phyloP scores from a whole-genome alignment of 2,329 filamentous ascomycete species.

The Trichoderma sp. region DNA sequence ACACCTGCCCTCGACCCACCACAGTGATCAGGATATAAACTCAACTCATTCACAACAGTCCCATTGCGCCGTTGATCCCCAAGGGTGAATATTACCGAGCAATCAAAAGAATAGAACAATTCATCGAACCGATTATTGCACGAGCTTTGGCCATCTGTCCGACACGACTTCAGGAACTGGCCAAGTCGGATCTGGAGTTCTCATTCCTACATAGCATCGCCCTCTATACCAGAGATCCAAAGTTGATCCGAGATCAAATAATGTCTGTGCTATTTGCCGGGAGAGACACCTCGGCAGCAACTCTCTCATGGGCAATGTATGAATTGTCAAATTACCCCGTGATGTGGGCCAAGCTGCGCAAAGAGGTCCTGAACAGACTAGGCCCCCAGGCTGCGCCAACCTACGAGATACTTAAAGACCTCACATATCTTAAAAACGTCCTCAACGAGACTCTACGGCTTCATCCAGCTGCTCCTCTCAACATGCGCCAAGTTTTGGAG shows the following conservation, averaged over 20 bases:
- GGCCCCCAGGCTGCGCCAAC: conserved; percentile 66
- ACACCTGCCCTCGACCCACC: background rate
- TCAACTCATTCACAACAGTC: conserved; percentile 45
- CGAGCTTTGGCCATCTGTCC: conserved; percentile 64
- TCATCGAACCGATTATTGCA: conserved; percentile 71
- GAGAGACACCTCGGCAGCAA: conserved; percentile 82
- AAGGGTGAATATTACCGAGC: conserved; percentile 62
- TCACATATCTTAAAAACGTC: conserved; percentile 77
- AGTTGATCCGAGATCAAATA: conserved; percentile 74
- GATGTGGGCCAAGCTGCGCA: conserved; percentile 68
- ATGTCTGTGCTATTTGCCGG: conserved; percentile 77
- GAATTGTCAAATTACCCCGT: conserved; percentile 74
- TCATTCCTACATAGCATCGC: conserved; percentile 81
- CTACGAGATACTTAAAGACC: conserved; percentile 82
- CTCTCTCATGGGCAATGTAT: conserved; percentile 80
- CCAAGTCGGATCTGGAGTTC: conserved; percentile 67
- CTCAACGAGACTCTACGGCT: conserved; percentile 78
- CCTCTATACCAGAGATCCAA: conserved; percentile 64
- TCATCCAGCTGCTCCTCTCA: conserved; percentile 78
- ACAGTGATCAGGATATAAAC: background rate
- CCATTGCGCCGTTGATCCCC: conserved; percentile 62
- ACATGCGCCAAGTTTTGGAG: conserved; percentile 58
- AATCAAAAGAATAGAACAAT: conserved; percentile 68
- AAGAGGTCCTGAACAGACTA: conserved; percentile 69
- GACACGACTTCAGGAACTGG: conserved; percentile 69